Base-by-base conservation (phyloP, 2,329 filamentous ascomycete genomes). In the Claviceps cyperi region DNA sequence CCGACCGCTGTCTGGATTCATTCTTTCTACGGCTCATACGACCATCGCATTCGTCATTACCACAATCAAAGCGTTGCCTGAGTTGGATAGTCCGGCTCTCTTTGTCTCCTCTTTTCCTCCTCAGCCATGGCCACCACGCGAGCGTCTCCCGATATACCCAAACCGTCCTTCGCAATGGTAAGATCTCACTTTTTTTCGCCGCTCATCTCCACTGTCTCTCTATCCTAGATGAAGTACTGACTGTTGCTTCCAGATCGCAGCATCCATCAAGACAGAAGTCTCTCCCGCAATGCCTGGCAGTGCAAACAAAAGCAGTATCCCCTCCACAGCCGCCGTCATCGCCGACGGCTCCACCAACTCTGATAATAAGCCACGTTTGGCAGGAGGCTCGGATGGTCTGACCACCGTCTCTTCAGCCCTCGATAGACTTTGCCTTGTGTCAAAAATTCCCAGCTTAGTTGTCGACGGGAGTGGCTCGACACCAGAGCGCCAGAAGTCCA, bases 111-210 rank as follows among this genome's bases (percentile, higher is more conserved):
- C 54, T 54, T 50, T 52, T 37, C 21, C 39, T 24, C 28, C 19
- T 41, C 14, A 44, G 59, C 55, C 55, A 77, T 77, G 74, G 69
- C 73, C 54, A 67, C 72, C 45, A 63, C 69, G 50, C 68, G 69
- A 59, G 65, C 72, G 57, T 64, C 70, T 57, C 60, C 71, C 54
- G 73, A 75, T 56, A 56, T 69, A 50, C 68, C 69, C 49, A 80
- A 78, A 66, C 76, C 82, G 58, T 86, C 84, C 43, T 89, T 89
- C 72, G 84, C 84, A 67, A 88, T 86, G 76, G 84, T 86, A 70
- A 52, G 72, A 11, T 43, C 36, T 32, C 6, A 15, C 13, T 19
- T 22, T 28, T 9, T 35, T 6, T 8, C n/a, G 15, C n/a, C 24
- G 11, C 36, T 11, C 7, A 32, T 40, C n/a, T 28, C 21, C 8